Evolutionary conservation across 2,329 filamentous ascomycete species (phyloP), one percentile per base, ranked within the genome.

Genomic region (Grosmannia serpens): DNA sequence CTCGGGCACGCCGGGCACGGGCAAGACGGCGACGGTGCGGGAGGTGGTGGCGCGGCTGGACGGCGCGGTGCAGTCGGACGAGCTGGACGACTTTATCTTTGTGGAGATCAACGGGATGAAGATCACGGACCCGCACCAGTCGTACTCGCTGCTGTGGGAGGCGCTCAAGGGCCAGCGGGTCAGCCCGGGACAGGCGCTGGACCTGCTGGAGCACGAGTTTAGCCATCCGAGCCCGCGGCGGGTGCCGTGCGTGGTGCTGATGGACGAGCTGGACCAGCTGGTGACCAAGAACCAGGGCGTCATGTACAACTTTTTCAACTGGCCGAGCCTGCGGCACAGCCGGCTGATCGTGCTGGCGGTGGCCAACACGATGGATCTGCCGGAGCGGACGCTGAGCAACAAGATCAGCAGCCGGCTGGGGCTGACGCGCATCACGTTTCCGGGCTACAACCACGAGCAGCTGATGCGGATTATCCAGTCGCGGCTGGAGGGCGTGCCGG

Each of bases 251-350:
- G 94, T 99, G 17, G 94, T 99, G 2, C 75, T 99, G 55, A 99
- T 99, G 94, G 94, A 99, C 67, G 94, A 99, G 73, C 80, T 99
- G 53, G 94, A 99, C 70, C 94, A 99, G 73, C 82, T 99, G 9
- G 95, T 99, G 6, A 99, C 94, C 15, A 94, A 92, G 68, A 97
- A 96, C 67, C 95, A 99, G 71, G 92, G 89, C n/a, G 94, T 99
- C 73, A 99, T 99, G 94, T 99, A 99, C 75, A 99, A 99, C 72
- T 99, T 99, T 72, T 99, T 99, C 81, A 99, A 99, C 69, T 99
- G 94, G 94, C 94, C 94, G 4, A 88, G 89, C 13, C 77, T 97
- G 57, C 83, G 89, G 55, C 91, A 99, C 71, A 96, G 90, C 57
- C 84, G 91, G 54, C 79, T 99, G 51, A 96, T 99, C 70, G 95